Evolutionary conservation across 768 basidiomycete genomes (phyloP).

Genomic region (Amyloporia xantha): DNA sequence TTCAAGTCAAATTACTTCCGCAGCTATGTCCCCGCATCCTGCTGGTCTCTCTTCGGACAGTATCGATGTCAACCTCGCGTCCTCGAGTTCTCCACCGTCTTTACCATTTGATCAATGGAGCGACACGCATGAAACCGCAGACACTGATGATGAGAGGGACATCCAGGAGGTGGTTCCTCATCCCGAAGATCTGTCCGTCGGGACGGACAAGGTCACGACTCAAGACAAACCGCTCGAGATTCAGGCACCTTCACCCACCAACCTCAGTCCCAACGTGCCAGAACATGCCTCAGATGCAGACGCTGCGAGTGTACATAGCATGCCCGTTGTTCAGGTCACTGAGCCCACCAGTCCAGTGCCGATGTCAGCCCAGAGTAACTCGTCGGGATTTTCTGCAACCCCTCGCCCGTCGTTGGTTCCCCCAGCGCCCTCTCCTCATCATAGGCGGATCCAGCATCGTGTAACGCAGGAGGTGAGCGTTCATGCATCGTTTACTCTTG

Average conservation of each 20-base stretch:
- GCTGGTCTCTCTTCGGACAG: conserved; percentile 23
- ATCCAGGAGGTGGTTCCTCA: conserved; percentile 19
- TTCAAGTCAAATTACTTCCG: not conserved
- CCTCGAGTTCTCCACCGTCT: conserved; percentile 13
- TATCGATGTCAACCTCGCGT: conserved; percentile 15
- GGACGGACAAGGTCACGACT: conserved; percentile 18
- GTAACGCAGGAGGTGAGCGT: conserved; percentile 54
- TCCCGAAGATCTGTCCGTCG: conserved; percentile 22
- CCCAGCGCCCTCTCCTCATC: conserved; percentile 9
- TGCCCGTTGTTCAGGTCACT: conserved; percentile 49
- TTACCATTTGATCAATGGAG: conserved; percentile 32
- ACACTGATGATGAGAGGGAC: conserved; percentile 29
- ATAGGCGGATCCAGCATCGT: conserved; percentile 34
- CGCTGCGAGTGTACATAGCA: conserved; percentile 50
- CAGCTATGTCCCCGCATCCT: conserved; percentile 17
- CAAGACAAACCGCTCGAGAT: conserved; percentile 20
- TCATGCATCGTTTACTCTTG: conserved; percentile 1
- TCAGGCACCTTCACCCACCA: conserved; percentile 34
- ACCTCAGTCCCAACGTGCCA: conserved; percentile 17
- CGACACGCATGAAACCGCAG: conserved; percentile 30
- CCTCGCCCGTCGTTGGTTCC: conserved; percentile 20
- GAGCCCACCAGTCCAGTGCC: conserved; percentile 29
- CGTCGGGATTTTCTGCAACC: conserved; percentile 27
- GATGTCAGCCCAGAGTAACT: conserved; percentile 22
- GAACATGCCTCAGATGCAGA: conserved; percentile 37